Base-by-base conservation (phyloP, 2,329 filamentous ascomycete species). In the Triangularia verruculosa region DNA sequence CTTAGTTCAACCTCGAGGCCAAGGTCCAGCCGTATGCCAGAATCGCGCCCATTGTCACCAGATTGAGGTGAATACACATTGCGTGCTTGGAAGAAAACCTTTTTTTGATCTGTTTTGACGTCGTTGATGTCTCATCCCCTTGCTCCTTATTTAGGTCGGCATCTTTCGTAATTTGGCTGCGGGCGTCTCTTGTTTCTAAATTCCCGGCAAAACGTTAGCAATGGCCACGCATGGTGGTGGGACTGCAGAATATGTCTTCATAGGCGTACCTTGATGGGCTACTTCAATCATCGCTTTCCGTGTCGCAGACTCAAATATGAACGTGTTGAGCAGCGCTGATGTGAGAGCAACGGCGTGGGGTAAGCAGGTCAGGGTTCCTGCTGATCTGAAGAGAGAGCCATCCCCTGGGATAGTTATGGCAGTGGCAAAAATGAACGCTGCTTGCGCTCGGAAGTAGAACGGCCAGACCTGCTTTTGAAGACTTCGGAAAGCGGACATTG, bases 391-490 rank as follows among this genome's bases (percentile, higher is more conserved):
- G 1, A 72, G 11, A 0, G 71, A 70, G 0, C 77, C 75, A 2
- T 66, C 64, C 0, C 75, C 71, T 0, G 77, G 77, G 2, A 77
- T 67, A 0, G 78, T 78, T 13, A 67, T 61, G 1, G 73, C 74
- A 0, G 75, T 71, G 25, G 77, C 57, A 3, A 79, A 17, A 1
- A 79, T 63, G 1, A 79, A 67, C 1, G 74, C 8, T 0, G 76
- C 67, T 62, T 80, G 78, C 4, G 65, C 67, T 15, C 70, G 71
- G 63, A 80, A 80, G 66, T 79, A 80, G 15, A 78, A 60, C 0
- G 78, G 78, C 51, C 80, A 80, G 53, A 80, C 66, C 4, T 70
- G 72, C 43, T 77, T 78, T 56, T 80, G 78, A 0, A 80, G 72
- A 0, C 72, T 74, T 0, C 72, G 72, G 57, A 79, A 80, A 0